Evolutionary conservation across 495 filamentous ascomycete species (phyloP).

Genomic region (Neurospora tetrasperma): DNA sequence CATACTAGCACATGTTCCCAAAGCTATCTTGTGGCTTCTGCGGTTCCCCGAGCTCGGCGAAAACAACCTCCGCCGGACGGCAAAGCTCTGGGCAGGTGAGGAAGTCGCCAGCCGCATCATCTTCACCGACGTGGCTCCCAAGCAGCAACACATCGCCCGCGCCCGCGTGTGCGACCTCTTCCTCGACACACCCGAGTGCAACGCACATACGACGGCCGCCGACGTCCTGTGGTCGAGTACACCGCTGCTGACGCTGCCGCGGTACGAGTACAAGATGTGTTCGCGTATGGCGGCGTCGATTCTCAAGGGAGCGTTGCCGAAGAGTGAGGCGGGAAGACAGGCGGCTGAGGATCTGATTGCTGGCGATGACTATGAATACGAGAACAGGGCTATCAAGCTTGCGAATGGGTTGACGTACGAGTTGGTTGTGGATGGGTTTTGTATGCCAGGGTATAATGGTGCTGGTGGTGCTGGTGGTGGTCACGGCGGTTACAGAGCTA

Average conservation of each 20-base stretch:
- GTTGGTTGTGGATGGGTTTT: not conserved
- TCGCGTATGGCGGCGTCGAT: conserved; percentile 95
- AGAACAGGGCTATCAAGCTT: conserved; percentile 65
- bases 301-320: conserved; percentile 76
- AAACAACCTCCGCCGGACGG: conserved; percentile 68
- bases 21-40: conserved; percentile 89
- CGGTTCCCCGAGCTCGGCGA: conserved; percentile 94
- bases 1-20: conserved; percentile 77
- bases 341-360: conserved; percentile 72
- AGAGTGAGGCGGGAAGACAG: conserved; percentile 48
- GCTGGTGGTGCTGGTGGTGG: not conserved
- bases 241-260: conserved; percentile 84
- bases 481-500: not conserved
- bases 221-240: conserved; percentile 96
- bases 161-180: conserved; percentile 90
- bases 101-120: conserved; percentile 84
- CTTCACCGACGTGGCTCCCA: conserved; percentile 95
- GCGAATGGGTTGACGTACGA: conserved; percentile 58
- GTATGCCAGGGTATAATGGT: not conserved
- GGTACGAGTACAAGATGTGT: conserved; percentile 98
- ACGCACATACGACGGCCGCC: conserved; percentile 94
- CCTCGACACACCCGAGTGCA: conserved; percentile 95
- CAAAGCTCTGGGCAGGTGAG: conserved; percentile 71
- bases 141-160: conserved; percentile 86
- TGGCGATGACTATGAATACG: conserved; percentile 66